Evolutionary conservation across 2,329 filamentous ascomycete genomes (phyloP).

Genomic region (Penicillium sp.): DNA sequence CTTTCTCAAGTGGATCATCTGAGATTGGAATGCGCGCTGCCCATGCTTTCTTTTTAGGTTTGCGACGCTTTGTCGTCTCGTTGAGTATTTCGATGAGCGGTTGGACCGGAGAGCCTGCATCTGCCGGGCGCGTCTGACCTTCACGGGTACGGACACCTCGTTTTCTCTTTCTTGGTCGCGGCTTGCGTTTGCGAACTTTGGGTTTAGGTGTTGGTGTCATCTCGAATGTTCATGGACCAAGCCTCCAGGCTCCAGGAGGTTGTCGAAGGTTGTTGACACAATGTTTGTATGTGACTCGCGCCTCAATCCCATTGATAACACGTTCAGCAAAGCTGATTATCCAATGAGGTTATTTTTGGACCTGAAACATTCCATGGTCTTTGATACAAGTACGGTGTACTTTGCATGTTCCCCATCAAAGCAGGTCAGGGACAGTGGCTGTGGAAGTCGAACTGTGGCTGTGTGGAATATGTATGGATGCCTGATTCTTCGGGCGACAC

Average conservation of each 20-base stretch:
- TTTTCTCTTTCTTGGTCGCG: conserved; percentile 8
- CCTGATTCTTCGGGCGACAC: neutral
- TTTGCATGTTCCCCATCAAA: neutral
- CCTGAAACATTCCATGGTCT: neutral
- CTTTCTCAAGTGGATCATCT: conserved; percentile 29
- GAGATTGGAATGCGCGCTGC: conserved; percentile 20
- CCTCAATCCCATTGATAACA: neutral
- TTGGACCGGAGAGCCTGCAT: neutral
- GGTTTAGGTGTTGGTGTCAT: conserved; percentile 19
- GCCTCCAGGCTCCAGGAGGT: too few species aligned
- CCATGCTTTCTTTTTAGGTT: conserved; percentile 3
- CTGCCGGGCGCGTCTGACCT: neutral
- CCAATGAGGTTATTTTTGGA: conserved; percentile 1
- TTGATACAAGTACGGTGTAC: neutral
- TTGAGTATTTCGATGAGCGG: conserved; percentile 5
- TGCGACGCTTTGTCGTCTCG: conserved; percentile 4
- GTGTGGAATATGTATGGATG: neutral
- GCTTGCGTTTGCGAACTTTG: conserved; percentile 9
- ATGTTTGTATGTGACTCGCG: neutral
- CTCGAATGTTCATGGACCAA: neutral
- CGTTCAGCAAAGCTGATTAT: neutral
- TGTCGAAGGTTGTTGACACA: neutral
- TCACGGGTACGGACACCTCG: conserved; percentile 9
- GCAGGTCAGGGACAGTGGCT: conserved; percentile 3
- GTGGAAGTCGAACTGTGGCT: neutral